Conservation (phyloP, 2,329 filamentous ascomycete genomes). For the Neonectria hederae region DNA sequence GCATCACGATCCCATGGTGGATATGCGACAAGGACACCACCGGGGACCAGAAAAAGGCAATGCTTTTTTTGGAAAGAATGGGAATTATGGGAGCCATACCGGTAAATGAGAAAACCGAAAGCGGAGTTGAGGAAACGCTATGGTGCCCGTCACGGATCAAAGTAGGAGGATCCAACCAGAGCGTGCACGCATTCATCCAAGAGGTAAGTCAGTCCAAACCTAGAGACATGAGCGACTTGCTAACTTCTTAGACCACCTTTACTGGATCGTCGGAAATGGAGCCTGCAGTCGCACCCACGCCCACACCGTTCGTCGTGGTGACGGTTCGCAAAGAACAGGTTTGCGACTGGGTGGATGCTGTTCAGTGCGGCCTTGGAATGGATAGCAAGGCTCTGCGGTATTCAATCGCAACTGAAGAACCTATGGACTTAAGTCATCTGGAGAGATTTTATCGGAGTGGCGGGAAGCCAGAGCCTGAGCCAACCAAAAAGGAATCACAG, state of each 20-base stretch:
- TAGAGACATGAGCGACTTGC: background rate
- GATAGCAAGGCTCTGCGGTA: constrained; percentile 13
- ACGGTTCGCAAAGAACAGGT: constrained; percentile 19
- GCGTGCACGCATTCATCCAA: constrained; percentile 21
- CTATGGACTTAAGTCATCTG: constrained; percentile 6
- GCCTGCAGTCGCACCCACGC: constrained; percentile 9
- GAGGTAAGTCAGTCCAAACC: background rate
- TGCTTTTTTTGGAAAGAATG: constrained; percentile 18
- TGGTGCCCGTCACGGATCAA: constrained; percentile 23
- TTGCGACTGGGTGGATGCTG: constrained; percentile 19
- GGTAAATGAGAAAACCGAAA: constrained; percentile 4
- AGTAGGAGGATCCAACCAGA: constrained; percentile 8
- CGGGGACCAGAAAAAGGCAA: constrained; percentile 11
- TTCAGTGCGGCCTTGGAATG: constrained; percentile 19
- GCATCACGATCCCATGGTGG: constrained; percentile 19
- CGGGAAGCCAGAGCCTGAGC: background rate
- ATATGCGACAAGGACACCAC: constrained; percentile 12
- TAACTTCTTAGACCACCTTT: constrained; percentile 14
- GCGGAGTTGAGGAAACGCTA: constrained; percentile 2
- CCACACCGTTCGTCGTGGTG: constrained; percentile 20
- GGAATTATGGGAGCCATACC: constrained; percentile 15
- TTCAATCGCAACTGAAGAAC: constrained; percentile 1
- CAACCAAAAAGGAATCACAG: constrained; percentile 2
- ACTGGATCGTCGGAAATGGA: constrained; percentile 17
- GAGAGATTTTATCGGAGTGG: constrained; percentile 11